Base-by-base conservation (phyloP, 257 asterid genomes). In the Scutellaria minor region DNA sequence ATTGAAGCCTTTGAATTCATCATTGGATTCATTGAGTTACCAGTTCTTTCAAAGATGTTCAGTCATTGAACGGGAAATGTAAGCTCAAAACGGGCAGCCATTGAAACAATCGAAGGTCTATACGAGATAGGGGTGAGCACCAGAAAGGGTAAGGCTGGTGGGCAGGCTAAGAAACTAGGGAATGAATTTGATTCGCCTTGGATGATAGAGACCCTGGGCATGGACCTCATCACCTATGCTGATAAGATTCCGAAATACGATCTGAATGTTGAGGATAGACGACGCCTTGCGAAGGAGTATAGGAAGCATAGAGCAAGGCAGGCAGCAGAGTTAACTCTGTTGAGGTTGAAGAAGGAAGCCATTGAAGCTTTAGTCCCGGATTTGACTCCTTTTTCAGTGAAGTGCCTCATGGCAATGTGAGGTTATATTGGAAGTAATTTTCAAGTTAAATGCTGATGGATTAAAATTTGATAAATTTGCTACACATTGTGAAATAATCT, bases 251-350 rank as follows among this genome's bases (percentile, higher is more conserved):
- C 97, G 0, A 88, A 88, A 67, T 94, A 94, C 48, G 95, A 94
- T 14, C 77, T 94, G 70, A 86, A 73, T 1, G 96, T 94, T 40
- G 96, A 89, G 76, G 97, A 94, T 76, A 97, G 96, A 0, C 77
- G 89, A 51, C 63, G 79, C 86, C 85, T 93, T 37, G 97, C 96
- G 0, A 94, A 91, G 85, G 97, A 89, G 82, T 89, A 91, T 9
- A 89, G 95, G 88, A 88, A 80, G 82, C 97, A 91, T 70, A 82
- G 99, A 79, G 91, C 87, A 6, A 85, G 96, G 66, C 97, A 83
- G 75, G 95, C 95, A 6, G 95, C 97, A 0, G 97, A 88, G 78
- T 47, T 96, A 10, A 77, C 83, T 3, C 79, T 89, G 39, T 58
- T 94, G 83, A 74, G 78, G 66, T 77, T 83, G 61, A 91, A 88